Conservation (phyloP, 169 alveolate genomes). For the Plasmodium gallinaceum region DNA sequence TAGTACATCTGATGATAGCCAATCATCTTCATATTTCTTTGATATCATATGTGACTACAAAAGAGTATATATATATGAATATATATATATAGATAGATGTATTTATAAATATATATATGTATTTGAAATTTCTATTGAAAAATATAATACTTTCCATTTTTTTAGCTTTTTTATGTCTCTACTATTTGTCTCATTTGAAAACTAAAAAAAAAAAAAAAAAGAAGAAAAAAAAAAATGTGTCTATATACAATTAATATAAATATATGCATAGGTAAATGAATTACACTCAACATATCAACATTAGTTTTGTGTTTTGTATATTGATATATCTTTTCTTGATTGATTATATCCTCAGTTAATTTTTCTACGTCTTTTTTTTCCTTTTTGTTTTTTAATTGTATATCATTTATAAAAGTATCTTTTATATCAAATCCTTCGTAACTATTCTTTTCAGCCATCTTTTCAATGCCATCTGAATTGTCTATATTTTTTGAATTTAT, state of each 20-base stretch:
- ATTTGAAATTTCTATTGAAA: neutral
- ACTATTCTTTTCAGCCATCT: neutral
- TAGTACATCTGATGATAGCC: conserved; percentile 70
- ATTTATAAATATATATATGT: neutral
- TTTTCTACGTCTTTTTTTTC: neutral
- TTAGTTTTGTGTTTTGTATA: conserved; percentile 16
- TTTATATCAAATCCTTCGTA: neutral
- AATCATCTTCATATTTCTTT: conserved; percentile 52
- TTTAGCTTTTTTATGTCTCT: conserved; percentile 19
- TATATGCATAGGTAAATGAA: conserved; percentile 3
- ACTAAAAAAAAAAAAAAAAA: conserved; percentile 14
- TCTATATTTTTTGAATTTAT: conserved; percentile 9
- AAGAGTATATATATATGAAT: neutral
- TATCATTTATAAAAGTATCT: neutral
- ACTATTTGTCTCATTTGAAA: conserved; percentile 34
- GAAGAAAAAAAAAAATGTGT: conserved; percentile 2
- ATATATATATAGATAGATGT: neutral
- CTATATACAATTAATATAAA: neutral
- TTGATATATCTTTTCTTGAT: neutral
- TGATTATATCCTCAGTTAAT: neutral
- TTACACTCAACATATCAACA: conserved; percentile 9
- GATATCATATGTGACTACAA: conserved; percentile 43
- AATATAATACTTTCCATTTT: conserved; percentile 47
- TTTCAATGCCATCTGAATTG: neutral
- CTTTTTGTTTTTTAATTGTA: neutral